Base-by-base conservation (phyloP, 1,284 basidiomycete species). In the Xerocomus nothofagi region DNA sequence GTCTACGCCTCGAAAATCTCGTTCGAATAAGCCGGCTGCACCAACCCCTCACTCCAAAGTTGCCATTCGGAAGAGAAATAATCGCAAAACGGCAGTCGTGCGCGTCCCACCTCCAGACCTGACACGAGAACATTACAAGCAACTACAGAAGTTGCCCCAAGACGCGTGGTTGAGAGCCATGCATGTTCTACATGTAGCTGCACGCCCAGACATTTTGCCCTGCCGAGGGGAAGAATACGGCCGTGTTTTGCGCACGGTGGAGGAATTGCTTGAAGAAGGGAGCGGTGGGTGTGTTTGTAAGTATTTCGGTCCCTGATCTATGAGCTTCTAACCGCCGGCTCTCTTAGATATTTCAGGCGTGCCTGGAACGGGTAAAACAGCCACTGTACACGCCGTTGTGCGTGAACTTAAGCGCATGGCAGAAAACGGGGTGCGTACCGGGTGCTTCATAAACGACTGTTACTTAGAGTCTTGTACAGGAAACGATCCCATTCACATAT, bases 291-390 rank as follows among this genome's bases (percentile, higher is more conserved):
- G 97, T 72, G 76, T 99, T 43, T 99, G 96, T 93, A 66, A 65
- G 93, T 78, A 20, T 17, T 39, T 50, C 30, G 3, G 31, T 31
- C 40, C 37, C 27, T 48, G 34, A 29, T 20, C 29, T 51, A 15
- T 38, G 21, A 24, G 6, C 9, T 49, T 33, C 39, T 45, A n/a
- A 42, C 11, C 3, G 24, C 31, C 40, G 30, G 40, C 34, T n/a
- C 49, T 29, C 18, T 46, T 43, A 95, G 93, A 96, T 68, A 95
- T 99, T 39, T 96, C 95, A 6, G 97, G 96, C 18, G 93, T 98
- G 1, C 97, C 97, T 8, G 97, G 97, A 2, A 98, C 96, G 8
- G 96, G 97, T 3, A 99, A 99, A 73, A 99, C 97, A 3, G 97
- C 97, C 0, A 99, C 97, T 0, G 94, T 99, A 0, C 93, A 96